phyloP scores from a whole-genome alignment of 2,329 filamentous ascomycete genomes.

The Monosporascus ibericus region DNA sequence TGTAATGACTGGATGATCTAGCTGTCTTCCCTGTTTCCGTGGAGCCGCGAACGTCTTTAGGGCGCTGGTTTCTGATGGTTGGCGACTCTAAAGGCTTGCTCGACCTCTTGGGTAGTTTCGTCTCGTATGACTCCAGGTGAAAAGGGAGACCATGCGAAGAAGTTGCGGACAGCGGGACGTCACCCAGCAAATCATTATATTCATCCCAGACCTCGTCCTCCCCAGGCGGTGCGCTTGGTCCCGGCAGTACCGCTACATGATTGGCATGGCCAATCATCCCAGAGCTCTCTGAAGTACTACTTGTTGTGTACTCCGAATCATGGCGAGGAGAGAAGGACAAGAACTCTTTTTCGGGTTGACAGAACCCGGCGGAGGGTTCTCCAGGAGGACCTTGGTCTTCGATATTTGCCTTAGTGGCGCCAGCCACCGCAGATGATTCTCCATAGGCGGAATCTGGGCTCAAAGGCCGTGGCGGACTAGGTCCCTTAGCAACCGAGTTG shows the following conservation, averaged over 20 bases:
- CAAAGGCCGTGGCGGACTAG: conserved; percentile 35
- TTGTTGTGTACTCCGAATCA: conserved; percentile 56
- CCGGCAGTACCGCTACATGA: conserved; percentile 61
- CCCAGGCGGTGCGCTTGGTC: conserved; percentile 52
- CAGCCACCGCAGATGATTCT: conserved; percentile 28
- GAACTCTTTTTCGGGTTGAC: conserved; percentile 51
- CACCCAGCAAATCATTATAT: conserved; percentile 82
- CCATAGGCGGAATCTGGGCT: conserved; percentile 34
- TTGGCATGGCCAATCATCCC: conserved; percentile 53
- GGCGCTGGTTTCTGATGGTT: conserved; percentile 30
- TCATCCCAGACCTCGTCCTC: conserved; percentile 94
- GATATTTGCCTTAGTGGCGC: conserved; percentile 24
- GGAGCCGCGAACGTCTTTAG: conserved; percentile 24
- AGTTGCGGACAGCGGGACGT: conserved; percentile 47
- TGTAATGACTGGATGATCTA: conserved; percentile 46
- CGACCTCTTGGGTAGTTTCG: conserved; percentile 28
- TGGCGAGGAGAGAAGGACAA: conserved; percentile 68
- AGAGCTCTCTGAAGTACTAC: conserved; percentile 61
- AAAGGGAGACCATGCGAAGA: conserved; percentile 53
- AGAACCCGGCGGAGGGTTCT: conserved; percentile 24
- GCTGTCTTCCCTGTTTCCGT: conserved; percentile 27
- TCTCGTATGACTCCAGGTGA: conserved; percentile 45
- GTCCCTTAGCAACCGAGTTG: conserved; percentile 43
- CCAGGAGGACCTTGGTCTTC: conserved; percentile 23
- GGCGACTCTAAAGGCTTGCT: conserved; percentile 40